A percentile compares a stretch with the other conserved stretches of the same genome.
Conservation (phyloP, 345 rosid species). For the Salix suchowensis region DNA sequence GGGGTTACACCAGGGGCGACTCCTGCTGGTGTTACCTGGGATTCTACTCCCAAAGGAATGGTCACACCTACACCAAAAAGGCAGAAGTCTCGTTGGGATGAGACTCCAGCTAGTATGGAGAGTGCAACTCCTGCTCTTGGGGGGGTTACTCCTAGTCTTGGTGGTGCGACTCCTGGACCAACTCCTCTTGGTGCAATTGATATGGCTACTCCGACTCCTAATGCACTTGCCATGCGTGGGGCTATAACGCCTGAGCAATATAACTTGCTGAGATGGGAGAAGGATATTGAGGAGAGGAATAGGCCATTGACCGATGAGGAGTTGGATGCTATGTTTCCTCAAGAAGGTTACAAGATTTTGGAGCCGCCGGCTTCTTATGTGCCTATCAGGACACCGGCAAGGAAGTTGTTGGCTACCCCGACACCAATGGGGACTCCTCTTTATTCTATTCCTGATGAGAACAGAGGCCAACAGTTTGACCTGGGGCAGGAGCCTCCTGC, state of each 20-base stretch:
- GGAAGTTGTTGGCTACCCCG: conserved; percentile 80
- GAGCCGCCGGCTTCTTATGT: conserved; percentile 95
- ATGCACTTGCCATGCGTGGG: conserved; percentile 60
- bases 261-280: conserved; percentile 95
- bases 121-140: conserved; percentile 94
- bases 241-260: conserved; percentile 86
- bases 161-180: conserved; percentile 70
- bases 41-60: conserved; percentile 78
- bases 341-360: conserved; percentile 86
- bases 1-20: conserved; percentile 93
- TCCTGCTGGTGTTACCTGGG: conserved; percentile 94
- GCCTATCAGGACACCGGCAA: conserved; percentile 90
- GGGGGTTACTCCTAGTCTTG: conserved; percentile 78
- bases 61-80: conserved; percentile 88
- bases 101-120: conserved; percentile 96
- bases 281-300: conserved; percentile 97
- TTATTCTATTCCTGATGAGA: conserved; percentile 82
- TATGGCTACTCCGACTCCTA: conserved; percentile 87
- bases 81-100: conserved; percentile 98
- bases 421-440: conserved; percentile 91
- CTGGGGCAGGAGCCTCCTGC: conserved; percentile 86
- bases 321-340: conserved; percentile 91
- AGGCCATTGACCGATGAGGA: conserved; percentile 95
- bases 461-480: conserved; percentile 94
- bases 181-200: conserved; percentile 87